Evolutionary conservation across 106 monocot species (phyloP).

Genomic region (Dioscorea dumetorum): DNA sequence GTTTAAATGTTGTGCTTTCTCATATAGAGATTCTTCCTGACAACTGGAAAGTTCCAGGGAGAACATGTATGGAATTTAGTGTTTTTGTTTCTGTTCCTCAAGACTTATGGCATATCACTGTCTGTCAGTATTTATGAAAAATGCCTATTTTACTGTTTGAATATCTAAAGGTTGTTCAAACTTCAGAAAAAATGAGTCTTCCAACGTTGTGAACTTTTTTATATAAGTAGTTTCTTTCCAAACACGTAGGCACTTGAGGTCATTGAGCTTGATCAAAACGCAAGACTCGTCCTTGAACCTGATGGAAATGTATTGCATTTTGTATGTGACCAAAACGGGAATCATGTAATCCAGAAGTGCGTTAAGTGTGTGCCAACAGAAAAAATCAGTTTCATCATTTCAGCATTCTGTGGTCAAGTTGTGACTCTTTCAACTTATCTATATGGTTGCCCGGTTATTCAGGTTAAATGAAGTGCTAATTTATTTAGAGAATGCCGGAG

Average conservation of each 20-base stretch:
- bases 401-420: constrained; percentile 78
- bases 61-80: too few species aligned
- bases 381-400: constrained; percentile 73
- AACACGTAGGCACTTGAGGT: constrained; percentile 76
- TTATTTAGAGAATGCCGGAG: constrained; percentile 74
- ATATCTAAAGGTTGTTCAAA: too few species aligned
- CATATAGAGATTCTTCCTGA: too few species aligned
- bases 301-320: constrained; percentile 91
- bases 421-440: constrained; percentile 78
- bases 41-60: too few species aligned
- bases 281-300: constrained; percentile 70
- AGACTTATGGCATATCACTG: too few species aligned
- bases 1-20: too few species aligned
- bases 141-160: too few species aligned
- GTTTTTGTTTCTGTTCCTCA: too few species aligned
- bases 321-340: constrained; percentile 94
- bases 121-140: too few species aligned
- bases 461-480: constrained; percentile 28
- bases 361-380: constrained; percentile 89
- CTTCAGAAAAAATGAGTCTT: too few species aligned
- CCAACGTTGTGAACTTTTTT: too few species aligned
- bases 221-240: too few species aligned
- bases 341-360: constrained; percentile 98
- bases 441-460: constrained; percentile 95
- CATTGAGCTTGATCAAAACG: constrained; percentile 84